These are phyloP conservation scores for Lipomyces japonicus DNA, from an alignment of 805 yeast species.

Conservation along the genomic window DNA sequence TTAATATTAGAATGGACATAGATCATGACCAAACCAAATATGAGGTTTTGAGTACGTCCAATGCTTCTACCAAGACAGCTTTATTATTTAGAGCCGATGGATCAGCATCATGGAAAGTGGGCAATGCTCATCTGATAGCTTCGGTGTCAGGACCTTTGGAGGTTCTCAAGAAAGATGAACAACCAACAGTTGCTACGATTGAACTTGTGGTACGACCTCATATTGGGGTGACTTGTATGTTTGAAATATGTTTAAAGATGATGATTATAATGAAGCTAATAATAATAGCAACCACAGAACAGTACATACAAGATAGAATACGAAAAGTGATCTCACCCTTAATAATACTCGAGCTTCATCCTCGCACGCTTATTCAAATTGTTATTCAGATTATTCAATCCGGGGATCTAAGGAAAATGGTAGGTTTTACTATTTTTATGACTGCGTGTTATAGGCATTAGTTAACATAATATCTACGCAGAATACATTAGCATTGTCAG, in stretches of 20 bases:
- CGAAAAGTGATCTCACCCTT: slow-evolving; percentile 57
- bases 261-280: not conserved
- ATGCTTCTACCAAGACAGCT: slow-evolving; percentile 2
- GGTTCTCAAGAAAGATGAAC: slow-evolving; percentile 74
- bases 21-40: too few relatives aligned
- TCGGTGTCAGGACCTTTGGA: slow-evolving; percentile 92
- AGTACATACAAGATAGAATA: slow-evolving; percentile 66
- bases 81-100: slow-evolving; percentile 24
- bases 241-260: not conserved
- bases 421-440: slow-evolving; percentile 1
- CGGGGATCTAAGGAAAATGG: slow-evolving; percentile 42
- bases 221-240: slow-evolving; percentile 58
- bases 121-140: slow-evolving; percentile 46
- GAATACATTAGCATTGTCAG: slow-evolving; percentile 52
- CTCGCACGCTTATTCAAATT: slow-evolving; percentile 72
- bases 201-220: slow-evolving; percentile 79
- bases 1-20: too few relatives aligned
- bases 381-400: slow-evolving; percentile 61
- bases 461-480: slow-evolving; percentile 29
- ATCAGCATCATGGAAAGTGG: slow-evolving; percentile 24
- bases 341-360: slow-evolving; percentile 61
- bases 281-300: slow-evolving; percentile 58
- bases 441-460: not conserved
- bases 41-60: too few relatives aligned
- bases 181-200: slow-evolving; percentile 70